Conservation (phyloP, 2,329 filamentous ascomycete species). For the Anisogramma anomala region DNA sequence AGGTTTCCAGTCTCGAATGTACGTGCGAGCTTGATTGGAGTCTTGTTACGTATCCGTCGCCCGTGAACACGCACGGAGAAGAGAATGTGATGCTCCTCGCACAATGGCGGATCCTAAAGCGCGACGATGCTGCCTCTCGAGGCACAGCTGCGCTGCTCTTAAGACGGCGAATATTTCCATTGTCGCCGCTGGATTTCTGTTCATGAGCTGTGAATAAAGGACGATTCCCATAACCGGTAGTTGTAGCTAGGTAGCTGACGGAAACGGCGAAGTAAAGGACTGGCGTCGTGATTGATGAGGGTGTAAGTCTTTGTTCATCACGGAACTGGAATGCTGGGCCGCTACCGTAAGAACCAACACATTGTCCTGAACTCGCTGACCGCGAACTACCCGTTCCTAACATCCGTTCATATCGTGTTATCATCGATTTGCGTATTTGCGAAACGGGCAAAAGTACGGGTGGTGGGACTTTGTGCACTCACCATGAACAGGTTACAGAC, state of each 20-base stretch:
- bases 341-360: background rate
- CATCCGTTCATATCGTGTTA: background rate
- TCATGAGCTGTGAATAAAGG: slow-evolving; percentile 5
- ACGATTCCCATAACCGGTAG: background rate
- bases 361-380: slow-evolving; percentile 4
- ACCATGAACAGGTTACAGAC: no score
- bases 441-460: no score
- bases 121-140: background rate
- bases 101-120: background rate
- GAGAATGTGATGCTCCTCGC: background rate
- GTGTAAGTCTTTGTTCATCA: slow-evolving; percentile 8
- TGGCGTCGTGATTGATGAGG: background rate
- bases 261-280: slow-evolving; percentile 5
- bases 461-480: no score
- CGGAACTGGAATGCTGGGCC: background rate
- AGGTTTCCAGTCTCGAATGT: no score
- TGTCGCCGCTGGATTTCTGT: background rate
- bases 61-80: background rate
- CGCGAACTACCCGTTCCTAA: background rate
- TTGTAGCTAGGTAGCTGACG: background rate
- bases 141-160: background rate
- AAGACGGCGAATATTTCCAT: slow-evolving; percentile 6
- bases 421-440: no score
- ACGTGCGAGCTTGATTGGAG: no score
- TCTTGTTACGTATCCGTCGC: no score